A percentile compares a stretch with the other conserved stretches of the same genome.
These are phyloP conservation scores for Periconia sp. DNA, from an alignment of 2,329 filamentous ascomycete species.

Conservation along the genomic window DNA sequence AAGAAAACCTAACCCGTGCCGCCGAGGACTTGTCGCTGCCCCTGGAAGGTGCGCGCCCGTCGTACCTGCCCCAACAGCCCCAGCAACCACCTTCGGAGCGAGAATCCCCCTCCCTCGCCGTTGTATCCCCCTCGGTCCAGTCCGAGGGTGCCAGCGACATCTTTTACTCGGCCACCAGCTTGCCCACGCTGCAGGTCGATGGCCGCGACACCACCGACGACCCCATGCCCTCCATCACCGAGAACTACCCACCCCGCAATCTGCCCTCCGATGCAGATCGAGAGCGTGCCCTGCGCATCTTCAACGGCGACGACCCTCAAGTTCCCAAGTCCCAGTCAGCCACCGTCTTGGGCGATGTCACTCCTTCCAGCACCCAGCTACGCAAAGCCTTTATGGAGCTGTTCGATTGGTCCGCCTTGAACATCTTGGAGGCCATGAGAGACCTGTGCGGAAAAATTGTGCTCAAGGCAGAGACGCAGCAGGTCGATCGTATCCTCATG, in stretches of 20 bases:
- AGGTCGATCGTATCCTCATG: slow-evolving; percentile 91
- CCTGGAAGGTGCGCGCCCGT: slow-evolving; percentile 40
- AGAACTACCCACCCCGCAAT: slow-evolving; percentile 27
- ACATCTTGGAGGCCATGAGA: slow-evolving; percentile 76
- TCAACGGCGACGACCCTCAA: slow-evolving; percentile 79
- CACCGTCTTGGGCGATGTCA: slow-evolving; percentile 79
- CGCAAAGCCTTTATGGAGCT: slow-evolving; percentile 85
- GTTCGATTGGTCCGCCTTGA: slow-evolving; percentile 81
- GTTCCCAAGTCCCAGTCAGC: slow-evolving; percentile 79
- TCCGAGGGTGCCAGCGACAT: slow-evolving; percentile 45
- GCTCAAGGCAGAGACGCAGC: slow-evolving; percentile 89
- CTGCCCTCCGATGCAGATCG: slow-evolving; percentile 67
- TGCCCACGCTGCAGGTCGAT: slow-evolving; percentile 56
- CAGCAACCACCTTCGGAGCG: slow-evolving; percentile 37
- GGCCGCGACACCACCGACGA: slow-evolving; percentile 45
- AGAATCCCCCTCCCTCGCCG: slow-evolving; percentile 31
- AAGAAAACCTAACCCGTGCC: slow-evolving; percentile 33
- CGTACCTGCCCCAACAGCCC: slow-evolving; percentile 21
- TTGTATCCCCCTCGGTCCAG: slow-evolving; percentile 38
- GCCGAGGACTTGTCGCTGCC: slow-evolving; percentile 39
- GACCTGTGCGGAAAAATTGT: slow-evolving; percentile 79
- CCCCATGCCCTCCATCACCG: slow-evolving; percentile 39
- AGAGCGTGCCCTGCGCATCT: slow-evolving; percentile 79
- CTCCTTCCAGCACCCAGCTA: slow-evolving; percentile 55
- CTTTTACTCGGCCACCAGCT: slow-evolving; percentile 51